phyloP scores from a whole-genome alignment of 2,329 filamentous ascomycete genomes.

The Colletotrichum musae region DNA sequence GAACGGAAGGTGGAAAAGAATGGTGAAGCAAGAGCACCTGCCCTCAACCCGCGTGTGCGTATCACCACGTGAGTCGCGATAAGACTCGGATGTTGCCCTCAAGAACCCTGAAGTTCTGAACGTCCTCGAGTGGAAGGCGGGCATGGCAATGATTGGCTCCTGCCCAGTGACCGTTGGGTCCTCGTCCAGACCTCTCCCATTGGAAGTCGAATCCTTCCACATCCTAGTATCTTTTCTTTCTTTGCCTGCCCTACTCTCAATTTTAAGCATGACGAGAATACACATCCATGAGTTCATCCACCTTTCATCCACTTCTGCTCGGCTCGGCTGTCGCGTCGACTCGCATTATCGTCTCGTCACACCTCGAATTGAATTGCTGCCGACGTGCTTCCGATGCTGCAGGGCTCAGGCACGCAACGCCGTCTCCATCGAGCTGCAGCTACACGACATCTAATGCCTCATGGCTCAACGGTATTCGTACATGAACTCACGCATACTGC shows the following conservation, averaged over 20 bases:
- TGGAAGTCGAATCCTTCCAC: background rate
- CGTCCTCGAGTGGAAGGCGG: background rate
- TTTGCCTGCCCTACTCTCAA: background rate
- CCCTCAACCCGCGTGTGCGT: background rate
- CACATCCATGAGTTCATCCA: background rate
- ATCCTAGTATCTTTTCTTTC: background rate
- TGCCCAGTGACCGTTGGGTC: no score
- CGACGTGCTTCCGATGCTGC: constrained; percentile 13
- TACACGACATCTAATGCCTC: background rate
- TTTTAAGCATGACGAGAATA: no score
- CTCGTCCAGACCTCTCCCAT: background rate
- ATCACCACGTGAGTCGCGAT: constrained; percentile 28
- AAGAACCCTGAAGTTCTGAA: background rate
- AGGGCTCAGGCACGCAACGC: constrained; percentile 5
- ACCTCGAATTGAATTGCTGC: no score
- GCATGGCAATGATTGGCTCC: no score
- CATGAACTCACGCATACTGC: constrained; percentile 5
- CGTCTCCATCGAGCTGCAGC: constrained; percentile 24
- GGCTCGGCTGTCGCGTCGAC: constrained; percentile 13
- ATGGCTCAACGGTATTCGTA: background rate
- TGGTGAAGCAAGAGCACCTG: no score
- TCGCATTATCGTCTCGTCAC: background rate
- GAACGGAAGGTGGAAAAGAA: no score
- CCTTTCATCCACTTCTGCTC: constrained; percentile 7
- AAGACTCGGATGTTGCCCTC: background rate